These are phyloP conservation scores for Actinidia polygama DNA, from an alignment of 179 eudicot species.

Conservation along the genomic window DNA sequence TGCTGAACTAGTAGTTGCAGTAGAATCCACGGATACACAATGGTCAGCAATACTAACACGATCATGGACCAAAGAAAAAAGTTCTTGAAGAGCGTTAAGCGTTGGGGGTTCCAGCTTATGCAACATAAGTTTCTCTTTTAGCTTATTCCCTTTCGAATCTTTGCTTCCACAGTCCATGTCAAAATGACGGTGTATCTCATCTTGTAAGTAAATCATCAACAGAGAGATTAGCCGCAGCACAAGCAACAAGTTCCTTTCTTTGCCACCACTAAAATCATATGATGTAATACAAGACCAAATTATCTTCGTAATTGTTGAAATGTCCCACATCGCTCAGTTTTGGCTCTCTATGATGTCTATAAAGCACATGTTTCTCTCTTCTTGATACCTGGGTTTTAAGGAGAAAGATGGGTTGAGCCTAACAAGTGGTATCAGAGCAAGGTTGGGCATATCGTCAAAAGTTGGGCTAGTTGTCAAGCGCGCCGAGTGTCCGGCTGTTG, in stretches of 20 bases:
- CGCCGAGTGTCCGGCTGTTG: no score
- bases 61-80: constrained; percentile 75
- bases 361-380: no score
- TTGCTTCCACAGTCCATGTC: constrained; percentile 33
- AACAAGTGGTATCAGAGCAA: no score
- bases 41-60: constrained; percentile 45
- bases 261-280: background rate
- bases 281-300: background rate
- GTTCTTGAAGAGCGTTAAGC: constrained; percentile 62
- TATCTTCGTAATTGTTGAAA: background rate
- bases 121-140: constrained; percentile 42
- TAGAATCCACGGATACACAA: constrained; percentile 33
- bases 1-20: constrained; percentile 36
- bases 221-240: background rate
- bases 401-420: no score
- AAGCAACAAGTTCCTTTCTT: background rate
- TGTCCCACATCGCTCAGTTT: no score
- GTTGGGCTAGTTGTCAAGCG: no score
- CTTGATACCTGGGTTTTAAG: no score
- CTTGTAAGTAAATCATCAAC: constrained; percentile 35
- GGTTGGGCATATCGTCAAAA: no score
- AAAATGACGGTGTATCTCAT: constrained; percentile 13
- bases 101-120: constrained; percentile 62
- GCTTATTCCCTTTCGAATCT: constrained; percentile 26
- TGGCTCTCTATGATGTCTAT: no score